phyloP scores from a whole-genome alignment of 257 asterid genomes.

The Ajuga chamaepitys region DNA sequence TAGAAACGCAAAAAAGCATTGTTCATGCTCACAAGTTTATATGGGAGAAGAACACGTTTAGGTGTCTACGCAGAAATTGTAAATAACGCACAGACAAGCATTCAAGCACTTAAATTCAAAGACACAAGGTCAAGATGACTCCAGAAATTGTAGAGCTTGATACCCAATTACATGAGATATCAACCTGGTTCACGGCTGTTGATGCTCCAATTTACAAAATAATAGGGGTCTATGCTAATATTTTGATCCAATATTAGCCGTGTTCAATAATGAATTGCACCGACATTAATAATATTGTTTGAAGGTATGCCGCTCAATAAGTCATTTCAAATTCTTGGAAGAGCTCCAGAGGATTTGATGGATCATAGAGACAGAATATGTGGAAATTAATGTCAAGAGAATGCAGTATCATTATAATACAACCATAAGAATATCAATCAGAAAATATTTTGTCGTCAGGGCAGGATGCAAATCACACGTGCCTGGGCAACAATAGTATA shows the following conservation, averaged over 20 bases:
- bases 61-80: neutral
- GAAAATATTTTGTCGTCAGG: neutral
- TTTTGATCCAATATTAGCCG: neutral
- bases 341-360: neutral
- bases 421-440: neutral
- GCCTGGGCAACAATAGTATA: no score
- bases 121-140: neutral
- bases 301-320: neutral
- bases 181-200: neutral
- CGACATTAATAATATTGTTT: neutral
- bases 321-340: neutral
- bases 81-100: neutral
- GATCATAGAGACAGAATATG: neutral
- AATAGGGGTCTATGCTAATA: neutral
- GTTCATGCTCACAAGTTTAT: neutral
- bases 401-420: neutral
- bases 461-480: neutral
- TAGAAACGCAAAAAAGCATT: slow-evolving; percentile 18
- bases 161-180: neutral
- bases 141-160: neutral
- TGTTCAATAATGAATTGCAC: neutral
- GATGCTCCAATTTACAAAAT: no score
- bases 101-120: no score
- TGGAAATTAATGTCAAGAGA: neutral
- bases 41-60: neutral